Conservation (phyloP, 1,284 basidiomycete species). For the Thelephora terrestris region DNA sequence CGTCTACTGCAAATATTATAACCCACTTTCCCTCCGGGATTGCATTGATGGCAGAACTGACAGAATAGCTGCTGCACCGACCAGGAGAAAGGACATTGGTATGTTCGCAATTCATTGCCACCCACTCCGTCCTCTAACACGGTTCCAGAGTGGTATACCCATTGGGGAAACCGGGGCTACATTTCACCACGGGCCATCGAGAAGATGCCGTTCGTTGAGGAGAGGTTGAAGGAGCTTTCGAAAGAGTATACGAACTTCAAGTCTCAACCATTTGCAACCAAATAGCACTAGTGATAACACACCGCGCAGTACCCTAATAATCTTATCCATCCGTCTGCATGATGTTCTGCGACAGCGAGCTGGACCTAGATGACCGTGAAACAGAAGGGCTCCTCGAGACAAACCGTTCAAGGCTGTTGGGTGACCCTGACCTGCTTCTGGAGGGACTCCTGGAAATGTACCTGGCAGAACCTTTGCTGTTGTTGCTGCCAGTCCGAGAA, state of each 20-base stretch:
- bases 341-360: neutral
- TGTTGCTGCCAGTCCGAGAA: slow-evolving; percentile 12
- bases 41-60: slow-evolving; percentile 67
- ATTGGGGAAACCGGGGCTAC: slow-evolving; percentile 64
- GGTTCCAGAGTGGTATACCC: slow-evolving; percentile 66
- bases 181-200: slow-evolving; percentile 47
- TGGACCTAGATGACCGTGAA: slow-evolving; percentile 7
- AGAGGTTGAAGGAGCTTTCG: slow-evolving; percentile 59
- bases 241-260: slow-evolving; percentile 51
- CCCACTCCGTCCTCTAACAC: slow-evolving; percentile 2
- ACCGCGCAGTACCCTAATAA: neutral
- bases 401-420: slow-evolving; percentile 48
- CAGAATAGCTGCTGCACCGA: slow-evolving; percentile 66
- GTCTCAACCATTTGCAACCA: slow-evolving; percentile 39
- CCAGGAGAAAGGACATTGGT: slow-evolving; percentile 39
- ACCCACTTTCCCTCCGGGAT: slow-evolving; percentile 73
- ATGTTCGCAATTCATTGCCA: slow-evolving; percentile 3
- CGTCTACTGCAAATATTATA: slow-evolving; percentile 90
- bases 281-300: slow-evolving; percentile 22
- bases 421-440: slow-evolving; percentile 31
- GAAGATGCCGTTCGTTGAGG: slow-evolving; percentile 52
- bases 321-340: neutral
- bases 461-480: slow-evolving; percentile 17
- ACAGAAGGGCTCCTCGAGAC: slow-evolving; percentile 20
- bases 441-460: slow-evolving; percentile 19